A percentile compares a stretch with the other conserved stretches of the same genome.
Conservation (phyloP, 441 rosid genomes). For the Erodium texanum region DNA sequence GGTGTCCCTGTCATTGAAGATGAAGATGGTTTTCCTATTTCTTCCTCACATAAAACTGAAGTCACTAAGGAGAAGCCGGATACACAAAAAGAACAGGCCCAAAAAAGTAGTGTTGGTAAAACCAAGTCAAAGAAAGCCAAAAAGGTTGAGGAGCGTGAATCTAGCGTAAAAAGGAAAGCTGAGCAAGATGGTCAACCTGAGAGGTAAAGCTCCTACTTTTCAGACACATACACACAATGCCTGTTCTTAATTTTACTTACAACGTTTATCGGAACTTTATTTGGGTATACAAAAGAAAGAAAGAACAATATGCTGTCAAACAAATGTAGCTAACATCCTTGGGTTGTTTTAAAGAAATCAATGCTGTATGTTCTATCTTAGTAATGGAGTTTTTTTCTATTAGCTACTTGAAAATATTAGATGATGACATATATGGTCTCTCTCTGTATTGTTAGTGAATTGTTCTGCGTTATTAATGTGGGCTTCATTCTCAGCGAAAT, state of each 20-base stretch:
- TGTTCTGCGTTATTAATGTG: background rate
- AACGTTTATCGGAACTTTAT: background rate
- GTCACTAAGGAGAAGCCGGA: conserved; percentile 18
- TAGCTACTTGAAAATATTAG: no score
- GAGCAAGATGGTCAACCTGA: conserved; percentile 48
- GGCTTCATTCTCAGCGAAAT: conserved; percentile 25
- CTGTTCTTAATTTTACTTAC: background rate
- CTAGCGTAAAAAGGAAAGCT: conserved; percentile 52
- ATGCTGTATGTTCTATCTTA: no score
- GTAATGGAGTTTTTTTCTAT: no score
- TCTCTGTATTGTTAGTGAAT: no score
- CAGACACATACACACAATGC: background rate
- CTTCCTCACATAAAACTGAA: conserved; percentile 26
- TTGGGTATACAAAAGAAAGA: background rate
- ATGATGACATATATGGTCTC: background rate
- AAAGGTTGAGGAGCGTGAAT: conserved; percentile 24
- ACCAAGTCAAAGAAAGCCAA: conserved; percentile 26
- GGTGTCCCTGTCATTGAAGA: conserved; percentile 48
- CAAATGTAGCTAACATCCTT: no score
- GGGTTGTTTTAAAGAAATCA: no score
- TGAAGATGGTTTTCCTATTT: conserved; percentile 88
- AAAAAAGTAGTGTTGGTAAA: conserved; percentile 17
- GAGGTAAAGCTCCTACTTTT: conserved; percentile 32
- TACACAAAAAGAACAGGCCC: conserved; percentile 22
- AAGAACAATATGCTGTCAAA: no score